Evolutionary conservation across 345 rosid genomes (phyloP).

Genomic region (Carallia brachiata): DNA sequence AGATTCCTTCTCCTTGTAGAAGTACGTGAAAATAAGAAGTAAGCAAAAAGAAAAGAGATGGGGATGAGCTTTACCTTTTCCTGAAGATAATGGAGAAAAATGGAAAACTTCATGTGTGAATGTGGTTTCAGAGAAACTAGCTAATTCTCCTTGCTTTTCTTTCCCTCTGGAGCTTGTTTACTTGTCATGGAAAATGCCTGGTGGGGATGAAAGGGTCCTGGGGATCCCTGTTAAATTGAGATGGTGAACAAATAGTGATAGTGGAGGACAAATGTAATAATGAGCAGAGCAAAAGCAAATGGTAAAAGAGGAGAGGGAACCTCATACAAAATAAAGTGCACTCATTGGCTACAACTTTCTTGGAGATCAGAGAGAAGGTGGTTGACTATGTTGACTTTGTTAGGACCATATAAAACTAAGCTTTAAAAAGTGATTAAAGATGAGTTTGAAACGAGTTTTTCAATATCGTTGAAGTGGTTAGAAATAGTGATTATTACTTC

Average conservation of each 20-base stretch:
- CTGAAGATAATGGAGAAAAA: constrained; percentile 10
- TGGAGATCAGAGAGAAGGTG: constrained; percentile 6
- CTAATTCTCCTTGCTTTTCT: background rate
- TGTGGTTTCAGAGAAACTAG: constrained; percentile 7
- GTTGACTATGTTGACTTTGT: constrained; percentile 13
- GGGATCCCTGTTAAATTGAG: constrained; percentile 21
- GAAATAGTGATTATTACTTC: too few species aligned
- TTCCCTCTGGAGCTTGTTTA: constrained; percentile 12
- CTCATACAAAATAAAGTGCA: constrained; percentile 52
- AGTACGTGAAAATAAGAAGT: constrained; percentile 1
- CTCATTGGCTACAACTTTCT: constrained; percentile 24
- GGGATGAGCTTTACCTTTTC: constrained; percentile 16
- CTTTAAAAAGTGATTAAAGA: too few species aligned
- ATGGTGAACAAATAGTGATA: constrained; percentile 20
- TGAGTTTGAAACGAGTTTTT: too few species aligned
- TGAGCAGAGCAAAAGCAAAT: constrained; percentile 25
- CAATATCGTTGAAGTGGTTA: too few species aligned
- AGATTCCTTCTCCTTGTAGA: background rate
- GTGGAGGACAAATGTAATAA: constrained; percentile 41
- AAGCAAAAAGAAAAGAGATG: constrained; percentile 1
- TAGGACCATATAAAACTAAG: too few species aligned
- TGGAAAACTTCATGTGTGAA: background rate
- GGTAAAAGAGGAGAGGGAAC: constrained; percentile 46
- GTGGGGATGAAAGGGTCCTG: constrained; percentile 17
- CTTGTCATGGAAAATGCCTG: constrained; percentile 5